Evolutionary conservation across 139 green algal species (phyloP).

Genomic region (Diplosphaera chodatii): DNA sequence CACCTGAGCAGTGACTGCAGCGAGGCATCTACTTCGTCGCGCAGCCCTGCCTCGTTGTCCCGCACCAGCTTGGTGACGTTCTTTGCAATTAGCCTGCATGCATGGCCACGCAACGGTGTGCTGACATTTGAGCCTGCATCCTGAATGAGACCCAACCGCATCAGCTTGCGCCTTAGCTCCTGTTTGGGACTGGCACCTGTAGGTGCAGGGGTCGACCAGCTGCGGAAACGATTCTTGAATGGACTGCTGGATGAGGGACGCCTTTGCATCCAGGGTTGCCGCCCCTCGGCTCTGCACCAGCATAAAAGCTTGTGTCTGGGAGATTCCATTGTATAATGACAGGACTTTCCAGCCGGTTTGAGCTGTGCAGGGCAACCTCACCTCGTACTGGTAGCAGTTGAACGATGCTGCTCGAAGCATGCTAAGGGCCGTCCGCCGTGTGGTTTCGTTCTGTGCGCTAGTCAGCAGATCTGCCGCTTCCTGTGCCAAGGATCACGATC

Average conservation of each 20-base stretch:
- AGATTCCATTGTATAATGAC: no score
- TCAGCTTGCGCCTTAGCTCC: neutral
- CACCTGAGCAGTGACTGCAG: neutral
- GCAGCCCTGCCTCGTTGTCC: neutral
- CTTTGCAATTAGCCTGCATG: neutral
- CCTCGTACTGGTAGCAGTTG: neutral
- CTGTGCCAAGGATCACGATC: no score
- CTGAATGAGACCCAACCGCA: no score
- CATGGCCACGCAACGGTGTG: no score
- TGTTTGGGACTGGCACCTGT: no score
- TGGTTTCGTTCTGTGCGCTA: neutral
- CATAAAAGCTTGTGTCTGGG: no score
- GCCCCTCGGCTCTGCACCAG: neutral
- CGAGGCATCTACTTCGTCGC: neutral
- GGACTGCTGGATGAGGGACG: neutral
- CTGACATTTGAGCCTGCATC: no score
- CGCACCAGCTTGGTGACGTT: neutral
- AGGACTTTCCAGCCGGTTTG: no score
- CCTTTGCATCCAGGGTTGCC: neutral
- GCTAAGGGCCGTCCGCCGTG: neutral
- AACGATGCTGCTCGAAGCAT: neutral
- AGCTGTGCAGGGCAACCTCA: no score
- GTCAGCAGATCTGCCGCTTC: neutral
- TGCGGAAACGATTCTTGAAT: neutral
- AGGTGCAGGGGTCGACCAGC: neutral